phyloP scores from a whole-genome alignment of 2,329 filamentous ascomycete species.

The Phialophora tarda region DNA sequence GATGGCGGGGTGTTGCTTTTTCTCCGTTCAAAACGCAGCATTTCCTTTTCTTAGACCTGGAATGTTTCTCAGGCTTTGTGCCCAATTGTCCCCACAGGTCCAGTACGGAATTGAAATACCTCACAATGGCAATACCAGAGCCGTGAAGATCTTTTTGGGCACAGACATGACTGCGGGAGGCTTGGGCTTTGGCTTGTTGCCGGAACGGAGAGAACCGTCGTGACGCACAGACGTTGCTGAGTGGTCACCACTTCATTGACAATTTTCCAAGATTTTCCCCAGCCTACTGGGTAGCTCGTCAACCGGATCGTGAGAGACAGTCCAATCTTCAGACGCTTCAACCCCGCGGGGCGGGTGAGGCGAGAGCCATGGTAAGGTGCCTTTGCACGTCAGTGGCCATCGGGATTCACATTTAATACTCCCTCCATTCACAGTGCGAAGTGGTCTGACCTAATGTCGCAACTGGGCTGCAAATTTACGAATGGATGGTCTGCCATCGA shows the following conservation, averaged over 20 bases:
- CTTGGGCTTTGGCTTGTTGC: not conserved
- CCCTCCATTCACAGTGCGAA: not conserved
- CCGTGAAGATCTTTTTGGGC: not conserved
- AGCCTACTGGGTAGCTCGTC: not conserved
- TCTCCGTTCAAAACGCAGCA: constrained; percentile 28
- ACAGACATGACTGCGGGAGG: not conserved
- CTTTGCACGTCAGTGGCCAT: not conserved
- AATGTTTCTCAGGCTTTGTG: constrained; percentile 9
- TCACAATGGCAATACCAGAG: not conserved
- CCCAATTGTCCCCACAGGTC: constrained; percentile 21
- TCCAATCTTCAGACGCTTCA: not conserved
- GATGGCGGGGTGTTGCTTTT: constrained; percentile 29
- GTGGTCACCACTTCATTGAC: not conserved
- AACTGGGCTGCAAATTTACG: not conserved
- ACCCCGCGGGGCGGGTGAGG: not conserved
- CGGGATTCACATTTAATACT: not conserved
- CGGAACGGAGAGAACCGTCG: not conserved
- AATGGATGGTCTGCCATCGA: not conserved
- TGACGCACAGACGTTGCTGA: not conserved
- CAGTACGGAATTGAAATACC: not conserved
- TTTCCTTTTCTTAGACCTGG: constrained; percentile 18
- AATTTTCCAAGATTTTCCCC: too few relatives aligned
- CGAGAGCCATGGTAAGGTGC: not conserved
- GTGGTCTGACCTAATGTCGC: not conserved
- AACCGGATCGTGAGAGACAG: not conserved